phyloP scores from a whole-genome alignment of 129 eudicot genomes.

The Tanacetum coccineum region DNA sequence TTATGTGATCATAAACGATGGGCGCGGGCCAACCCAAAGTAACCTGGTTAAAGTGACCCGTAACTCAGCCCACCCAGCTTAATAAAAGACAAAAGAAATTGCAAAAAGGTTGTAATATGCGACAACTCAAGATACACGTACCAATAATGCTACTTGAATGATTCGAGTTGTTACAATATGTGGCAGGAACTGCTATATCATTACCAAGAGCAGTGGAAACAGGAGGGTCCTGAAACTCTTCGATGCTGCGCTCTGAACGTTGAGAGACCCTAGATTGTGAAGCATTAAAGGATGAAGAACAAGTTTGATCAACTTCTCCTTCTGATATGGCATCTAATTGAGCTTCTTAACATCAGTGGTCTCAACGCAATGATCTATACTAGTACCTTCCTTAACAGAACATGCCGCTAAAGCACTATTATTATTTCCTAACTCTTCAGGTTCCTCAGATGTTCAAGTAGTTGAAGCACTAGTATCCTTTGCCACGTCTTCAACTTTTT shows the following conservation, averaged over 20 bases:
- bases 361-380: slow-evolving; percentile 26
- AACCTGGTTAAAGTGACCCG: too few relatives aligned
- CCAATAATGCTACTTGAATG: slow-evolving; percentile 43
- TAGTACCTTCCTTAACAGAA: slow-evolving; percentile 35
- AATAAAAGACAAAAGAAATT: too few relatives aligned
- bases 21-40: too few relatives aligned
- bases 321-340: slow-evolving; percentile 54
- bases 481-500: slow-evolving; percentile 31
- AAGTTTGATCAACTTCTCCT: slow-evolving; percentile 48
- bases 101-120: slow-evolving; percentile 4
- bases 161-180: slow-evolving; percentile 27
- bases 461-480: too few relatives aligned
- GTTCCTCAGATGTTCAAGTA: too few relatives aligned
- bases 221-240: slow-evolving; percentile 42
- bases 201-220: slow-evolving; percentile 18
- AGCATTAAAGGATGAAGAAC: slow-evolving; percentile 39
- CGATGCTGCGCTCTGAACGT: slow-evolving; percentile 39
- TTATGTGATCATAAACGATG: too few relatives aligned
- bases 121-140: slow-evolving; percentile 34
- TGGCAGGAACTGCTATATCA: slow-evolving; percentile 27
- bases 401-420: slow-evolving; percentile 35
- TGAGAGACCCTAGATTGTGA: slow-evolving; percentile 41
- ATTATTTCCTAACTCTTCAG: too few relatives aligned
- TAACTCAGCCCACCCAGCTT: too few relatives aligned
- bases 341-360: slow-evolving; percentile 33